phyloP scores from a whole-genome alignment of 805 yeast species.

The Pichia nakasei region DNA sequence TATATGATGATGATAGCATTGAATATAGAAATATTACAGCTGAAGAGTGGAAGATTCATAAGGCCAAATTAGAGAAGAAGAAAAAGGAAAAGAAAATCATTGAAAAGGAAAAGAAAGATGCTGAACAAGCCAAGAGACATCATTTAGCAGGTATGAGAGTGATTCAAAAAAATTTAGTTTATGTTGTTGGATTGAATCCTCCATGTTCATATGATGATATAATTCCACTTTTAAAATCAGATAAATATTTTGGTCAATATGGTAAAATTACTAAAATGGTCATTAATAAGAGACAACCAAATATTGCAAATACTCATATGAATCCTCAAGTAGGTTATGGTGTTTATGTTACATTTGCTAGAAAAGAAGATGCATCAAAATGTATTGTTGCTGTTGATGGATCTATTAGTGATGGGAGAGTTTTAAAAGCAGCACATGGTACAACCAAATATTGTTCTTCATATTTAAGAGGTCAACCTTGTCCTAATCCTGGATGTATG shows the following conservation, averaged over 20 bases:
- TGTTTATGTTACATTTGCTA: conserved; percentile 88
- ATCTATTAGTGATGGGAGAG: conserved; percentile 82
- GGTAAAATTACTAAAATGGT: conserved; percentile 93
- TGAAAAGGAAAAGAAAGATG: conserved; percentile 88
- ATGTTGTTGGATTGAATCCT: conserved; percentile 91
- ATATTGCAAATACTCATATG: conserved; percentile 27
- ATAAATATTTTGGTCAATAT: conserved; percentile 95
- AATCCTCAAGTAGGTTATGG: conserved; percentile 49
- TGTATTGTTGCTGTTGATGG: conserved; percentile 93
- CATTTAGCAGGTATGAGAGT: conserved; percentile 96
- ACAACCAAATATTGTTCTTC: conserved; percentile 98
- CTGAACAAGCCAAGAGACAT: conserved; percentile 73
- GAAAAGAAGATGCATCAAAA: conserved; percentile 89
- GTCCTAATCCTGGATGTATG: conserved; percentile 99
- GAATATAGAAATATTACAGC: conserved; percentile 76
- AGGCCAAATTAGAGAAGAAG: conserved; percentile 67
- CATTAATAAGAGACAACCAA: conserved; percentile 67
- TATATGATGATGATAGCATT: conserved; percentile 87
- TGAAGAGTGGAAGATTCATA: conserved; percentile 82
- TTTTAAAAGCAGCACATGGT: conserved; percentile 92
- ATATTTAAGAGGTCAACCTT: conserved; percentile 85
- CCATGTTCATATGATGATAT: conserved; percentile 80
- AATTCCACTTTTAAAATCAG: conserved; percentile 73
- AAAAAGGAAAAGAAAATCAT: conserved; percentile 77
- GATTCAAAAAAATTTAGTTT: conserved; percentile 94